phyloP scores from a whole-genome alignment of 176 grass and related monocot species.

The Aegilops longissima region DNA sequence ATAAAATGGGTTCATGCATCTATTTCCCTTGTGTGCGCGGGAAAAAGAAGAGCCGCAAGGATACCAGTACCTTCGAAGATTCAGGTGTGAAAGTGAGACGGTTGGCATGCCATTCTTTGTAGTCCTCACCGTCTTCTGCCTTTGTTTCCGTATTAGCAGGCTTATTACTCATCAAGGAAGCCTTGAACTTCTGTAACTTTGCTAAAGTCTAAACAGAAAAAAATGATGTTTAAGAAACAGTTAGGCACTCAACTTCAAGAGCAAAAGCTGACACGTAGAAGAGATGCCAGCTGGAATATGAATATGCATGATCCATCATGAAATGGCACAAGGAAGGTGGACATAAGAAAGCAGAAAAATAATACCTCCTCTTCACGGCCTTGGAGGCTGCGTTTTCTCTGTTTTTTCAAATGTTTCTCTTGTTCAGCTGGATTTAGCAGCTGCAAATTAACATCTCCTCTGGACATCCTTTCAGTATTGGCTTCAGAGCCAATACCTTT shows the following conservation, averaged over 20 bases:
- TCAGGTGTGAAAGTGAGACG: conserved; percentile 57
- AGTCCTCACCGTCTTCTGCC: conserved; percentile 42
- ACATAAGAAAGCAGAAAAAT: not conserved
- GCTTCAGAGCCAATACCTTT: conserved; percentile 93
- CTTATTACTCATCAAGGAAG: conserved; percentile 52
- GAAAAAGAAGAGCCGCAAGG: not conserved
- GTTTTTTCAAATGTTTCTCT: conserved; percentile 86
- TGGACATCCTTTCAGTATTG: conserved; percentile 65
- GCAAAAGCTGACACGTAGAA: not conserved
- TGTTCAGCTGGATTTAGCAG: conserved; percentile 86
- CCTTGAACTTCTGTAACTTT: conserved; percentile 79
- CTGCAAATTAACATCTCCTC: conserved; percentile 76
- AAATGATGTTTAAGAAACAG: conserved; percentile 18
- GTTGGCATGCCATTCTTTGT: conserved; percentile 68
- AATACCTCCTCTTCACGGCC: conserved; percentile 83
- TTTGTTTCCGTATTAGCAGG: conserved; percentile 40
- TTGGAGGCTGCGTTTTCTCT: conserved; percentile 75
- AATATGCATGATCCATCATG: conserved; percentile 29
- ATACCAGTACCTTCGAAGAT: conserved; percentile 55
- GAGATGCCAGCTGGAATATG: conserved; percentile 1
- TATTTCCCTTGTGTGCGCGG: not conserved
- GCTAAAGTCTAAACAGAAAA: conserved; percentile 64
- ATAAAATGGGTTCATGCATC: conserved; percentile 25
- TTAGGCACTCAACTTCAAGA: conserved; percentile 7
- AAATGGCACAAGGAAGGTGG: not conserved